phyloP scores from a whole-genome alignment of 179 eudicot species.

The Beta corolliflora region DNA sequence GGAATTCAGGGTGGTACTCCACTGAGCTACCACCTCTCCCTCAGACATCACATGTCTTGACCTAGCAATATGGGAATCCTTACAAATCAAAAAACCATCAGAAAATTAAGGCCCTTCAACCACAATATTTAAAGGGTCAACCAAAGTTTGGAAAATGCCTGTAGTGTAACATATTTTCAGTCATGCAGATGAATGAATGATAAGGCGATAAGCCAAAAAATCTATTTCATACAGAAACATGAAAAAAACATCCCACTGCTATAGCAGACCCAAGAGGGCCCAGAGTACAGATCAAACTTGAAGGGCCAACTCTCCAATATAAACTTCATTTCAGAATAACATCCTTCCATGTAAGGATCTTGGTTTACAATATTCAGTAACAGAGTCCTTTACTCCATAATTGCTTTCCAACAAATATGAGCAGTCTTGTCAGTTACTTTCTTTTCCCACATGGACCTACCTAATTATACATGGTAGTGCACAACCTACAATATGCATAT shows the following conservation, averaged over 20 bases:
- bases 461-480: neutral
- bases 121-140: neutral
- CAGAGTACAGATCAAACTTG: neutral
- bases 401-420: neutral
- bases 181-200: neutral
- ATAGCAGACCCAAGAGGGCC: neutral
- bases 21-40: no score
- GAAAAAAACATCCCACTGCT: neutral
- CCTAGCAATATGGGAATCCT: neutral
- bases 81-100: neutral
- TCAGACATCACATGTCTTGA: neutral
- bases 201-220: neutral
- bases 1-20: no score
- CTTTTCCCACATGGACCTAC: neutral
- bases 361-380: neutral
- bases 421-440: neutral
- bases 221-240: neutral
- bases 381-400: neutral
- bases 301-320: neutral
- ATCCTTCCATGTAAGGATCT: neutral
- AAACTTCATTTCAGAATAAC: neutral
- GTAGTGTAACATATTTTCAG: neutral
- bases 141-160: neutral
- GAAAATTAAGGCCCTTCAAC: neutral
- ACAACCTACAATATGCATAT: neutral